These are phyloP conservation scores for Backusella tuberculispora DNA, from an alignment of 192 early-diverging fungal species.

Conservation along the genomic window DNA sequence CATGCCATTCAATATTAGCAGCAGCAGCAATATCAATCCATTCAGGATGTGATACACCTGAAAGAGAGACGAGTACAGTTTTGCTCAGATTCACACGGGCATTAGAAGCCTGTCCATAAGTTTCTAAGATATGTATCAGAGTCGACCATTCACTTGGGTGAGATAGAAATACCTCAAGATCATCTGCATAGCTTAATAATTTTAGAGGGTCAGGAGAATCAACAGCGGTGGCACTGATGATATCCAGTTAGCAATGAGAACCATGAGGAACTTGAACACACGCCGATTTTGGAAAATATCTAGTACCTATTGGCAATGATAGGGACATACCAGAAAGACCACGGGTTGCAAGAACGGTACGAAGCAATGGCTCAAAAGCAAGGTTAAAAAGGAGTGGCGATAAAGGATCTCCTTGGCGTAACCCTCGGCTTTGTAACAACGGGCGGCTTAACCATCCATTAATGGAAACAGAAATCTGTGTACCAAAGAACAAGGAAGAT, in stretches of 20 bases:
- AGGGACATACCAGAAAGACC: background rate
- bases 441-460: slow-evolving; percentile 19
- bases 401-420: slow-evolving; percentile 40
- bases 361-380: slow-evolving; percentile 34
- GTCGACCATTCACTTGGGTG: background rate
- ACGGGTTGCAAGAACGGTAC: background rate
- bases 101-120: background rate
- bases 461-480: slow-evolving; percentile 23
- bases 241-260: background rate
- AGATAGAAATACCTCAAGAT: background rate
- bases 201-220: background rate
- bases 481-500: slow-evolving; percentile 31
- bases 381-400: slow-evolving; percentile 32
- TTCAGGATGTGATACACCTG: background rate
- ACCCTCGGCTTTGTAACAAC: slow-evolving; percentile 25
- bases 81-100: background rate
- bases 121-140: background rate
- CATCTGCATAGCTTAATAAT: slow-evolving; percentile 6
- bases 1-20: background rate
- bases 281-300: background rate
- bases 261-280: background rate
- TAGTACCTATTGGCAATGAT: background rate
- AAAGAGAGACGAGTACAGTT: slow-evolving; percentile 1
- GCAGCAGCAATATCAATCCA: background rate
- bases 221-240: background rate